Percentiles rank a stretch among this genome's conserved stretches.
Evolutionary conservation across 2,329 filamentous ascomycete species (phyloP).

Genomic region (Juglanconis juglandina): DNA sequence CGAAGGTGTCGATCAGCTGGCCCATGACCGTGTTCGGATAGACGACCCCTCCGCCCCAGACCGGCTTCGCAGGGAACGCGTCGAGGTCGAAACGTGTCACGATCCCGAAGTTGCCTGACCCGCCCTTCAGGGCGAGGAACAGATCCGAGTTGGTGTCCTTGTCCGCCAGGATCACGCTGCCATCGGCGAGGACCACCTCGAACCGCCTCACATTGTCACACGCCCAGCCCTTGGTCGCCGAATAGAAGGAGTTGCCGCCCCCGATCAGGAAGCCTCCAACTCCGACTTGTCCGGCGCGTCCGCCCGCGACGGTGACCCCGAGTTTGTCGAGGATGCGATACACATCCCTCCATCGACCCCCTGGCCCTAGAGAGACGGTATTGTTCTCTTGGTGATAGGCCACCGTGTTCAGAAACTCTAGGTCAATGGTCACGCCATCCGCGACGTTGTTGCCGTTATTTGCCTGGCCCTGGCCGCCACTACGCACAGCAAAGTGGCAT

Average conservation of each 20-base stretch:
- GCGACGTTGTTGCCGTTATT: not conserved
- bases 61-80: constrained; percentile 14
- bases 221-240: not conserved
- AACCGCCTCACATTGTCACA: not conserved
- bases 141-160: constrained; percentile 24
- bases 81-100: constrained; percentile 25
- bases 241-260: constrained; percentile 31
- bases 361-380: constrained; percentile 30
- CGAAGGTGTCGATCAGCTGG: not conserved
- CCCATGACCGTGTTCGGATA: not conserved
- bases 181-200: constrained; percentile 26
- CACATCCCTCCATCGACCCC: constrained; percentile 27
- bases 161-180: constrained; percentile 22
- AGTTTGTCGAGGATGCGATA: constrained; percentile 24
- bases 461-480: not conserved
- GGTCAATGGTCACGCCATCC: not conserved
- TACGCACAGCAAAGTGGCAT: constrained; percentile 1
- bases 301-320: constrained; percentile 25
- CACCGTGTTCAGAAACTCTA: not conserved
- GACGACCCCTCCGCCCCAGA: constrained; percentile 29
- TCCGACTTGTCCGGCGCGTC: constrained; percentile 26
- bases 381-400: constrained; percentile 20
- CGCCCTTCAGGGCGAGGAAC: constrained; percentile 26
- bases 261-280: constrained; percentile 27
- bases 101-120: constrained; percentile 28